phyloP scores from a whole-genome alignment of 1,284 basidiomycete species.

The Trichosporon sp. region DNA sequence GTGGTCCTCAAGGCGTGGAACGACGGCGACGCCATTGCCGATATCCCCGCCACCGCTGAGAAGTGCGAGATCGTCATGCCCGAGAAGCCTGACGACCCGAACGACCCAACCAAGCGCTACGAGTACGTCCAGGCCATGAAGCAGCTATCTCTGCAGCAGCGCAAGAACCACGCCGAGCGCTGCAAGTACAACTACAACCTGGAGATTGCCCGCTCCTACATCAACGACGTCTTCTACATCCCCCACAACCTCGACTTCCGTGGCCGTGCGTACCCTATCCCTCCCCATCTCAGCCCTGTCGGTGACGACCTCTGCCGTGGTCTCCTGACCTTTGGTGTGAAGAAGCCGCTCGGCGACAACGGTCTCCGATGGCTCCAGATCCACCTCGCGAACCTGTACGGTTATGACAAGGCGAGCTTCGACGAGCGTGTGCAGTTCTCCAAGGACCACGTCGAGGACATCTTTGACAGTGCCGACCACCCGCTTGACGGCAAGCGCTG shows the following conservation, averaged over 20 bases:
- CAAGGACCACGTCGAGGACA: constrained; percentile 70
- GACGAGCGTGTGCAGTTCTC: constrained; percentile 84
- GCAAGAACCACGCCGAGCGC: constrained; percentile 83
- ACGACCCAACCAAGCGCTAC: constrained; percentile 68
- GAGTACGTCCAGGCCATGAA: constrained; percentile 67
- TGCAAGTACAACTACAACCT: constrained; percentile 97
- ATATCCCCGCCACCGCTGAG: constrained; percentile 68
- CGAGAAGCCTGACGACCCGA: constrained; percentile 64
- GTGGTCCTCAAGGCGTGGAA: constrained; percentile 83
- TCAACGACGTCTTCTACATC: constrained; percentile 76
- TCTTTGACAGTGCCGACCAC: constrained; percentile 81
- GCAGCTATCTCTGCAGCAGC: constrained; percentile 65
- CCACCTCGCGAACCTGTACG: constrained; percentile 88
- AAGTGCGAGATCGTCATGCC: constrained; percentile 59
- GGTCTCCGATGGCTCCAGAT: constrained; percentile 89
- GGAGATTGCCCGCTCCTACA: constrained; percentile 82
- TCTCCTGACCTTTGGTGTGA: constrained; percentile 79
- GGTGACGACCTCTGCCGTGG: constrained; percentile 94
- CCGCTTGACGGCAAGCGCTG: constrained; percentile 78
- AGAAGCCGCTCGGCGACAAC: constrained; percentile 74
- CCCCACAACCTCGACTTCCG: constrained; percentile 99
- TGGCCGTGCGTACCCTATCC: constrained; percentile 94
- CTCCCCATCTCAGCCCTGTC: constrained; percentile 93
- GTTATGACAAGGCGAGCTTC: constrained; percentile 93
- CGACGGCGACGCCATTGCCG: constrained; percentile 69